Conservation (phyloP, 1,284 basidiomycete species). For the Takashimella tepidaria region DNA sequence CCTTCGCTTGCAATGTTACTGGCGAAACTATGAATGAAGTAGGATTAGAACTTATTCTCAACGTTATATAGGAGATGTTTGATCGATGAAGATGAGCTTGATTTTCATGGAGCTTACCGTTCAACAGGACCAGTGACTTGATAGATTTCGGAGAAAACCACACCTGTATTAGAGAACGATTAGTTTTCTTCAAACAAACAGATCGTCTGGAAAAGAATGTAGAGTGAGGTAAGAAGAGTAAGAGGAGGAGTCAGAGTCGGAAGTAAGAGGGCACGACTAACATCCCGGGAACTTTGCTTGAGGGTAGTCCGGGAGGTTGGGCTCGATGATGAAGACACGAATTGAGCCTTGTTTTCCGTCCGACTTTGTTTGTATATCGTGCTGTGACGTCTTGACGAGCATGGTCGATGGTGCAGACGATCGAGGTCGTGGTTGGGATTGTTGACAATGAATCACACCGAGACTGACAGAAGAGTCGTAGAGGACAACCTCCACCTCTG, state of each 20-base stretch:
- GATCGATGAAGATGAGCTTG: not conserved
- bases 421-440: not conserved
- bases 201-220: no score
- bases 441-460: not conserved
- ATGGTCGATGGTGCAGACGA: slow-evolving; percentile 47
- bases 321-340: slow-evolving; percentile 55
- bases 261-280: slow-evolving; percentile 7
- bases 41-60: slow-evolving; percentile 6
- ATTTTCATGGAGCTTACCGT: slow-evolving; percentile 21
- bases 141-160: slow-evolving; percentile 50
- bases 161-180: slow-evolving; percentile 19
- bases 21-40: no score
- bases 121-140: slow-evolving; percentile 47
- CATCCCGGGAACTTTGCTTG: slow-evolving; percentile 48
- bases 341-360: slow-evolving; percentile 60
- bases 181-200: not conserved
- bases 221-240: no score
- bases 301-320: slow-evolving; percentile 46
- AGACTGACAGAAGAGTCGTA: no score
- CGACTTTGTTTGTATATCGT: slow-evolving; percentile 67
- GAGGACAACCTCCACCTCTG: no score
- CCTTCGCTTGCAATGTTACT: slow-evolving; percentile 85
- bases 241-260: not conserved
- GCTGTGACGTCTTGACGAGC: slow-evolving; percentile 72
- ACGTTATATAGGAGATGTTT: slow-evolving; percentile 2